Conservation (phyloP, 768 basidiomycete genomes). For the Filobasidium wieringae region DNA sequence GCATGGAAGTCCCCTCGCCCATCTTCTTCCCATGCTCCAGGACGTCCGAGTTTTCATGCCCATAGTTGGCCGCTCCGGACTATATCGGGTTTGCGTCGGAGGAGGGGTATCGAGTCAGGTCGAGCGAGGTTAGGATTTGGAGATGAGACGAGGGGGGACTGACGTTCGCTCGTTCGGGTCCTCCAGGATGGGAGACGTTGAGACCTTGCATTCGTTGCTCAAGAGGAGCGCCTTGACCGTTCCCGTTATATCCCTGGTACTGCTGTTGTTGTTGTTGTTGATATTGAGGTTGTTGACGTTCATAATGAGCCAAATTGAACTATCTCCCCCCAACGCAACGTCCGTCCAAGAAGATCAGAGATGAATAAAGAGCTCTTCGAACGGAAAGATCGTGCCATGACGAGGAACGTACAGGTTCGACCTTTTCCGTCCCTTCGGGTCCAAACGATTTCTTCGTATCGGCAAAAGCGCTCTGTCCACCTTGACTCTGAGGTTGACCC, state of each 20-base stretch:
- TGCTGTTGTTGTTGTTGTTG: neutral
- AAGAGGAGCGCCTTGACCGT: neutral
- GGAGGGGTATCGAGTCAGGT: neutral
- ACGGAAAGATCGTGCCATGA: neutral
- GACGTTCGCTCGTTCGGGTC: neutral
- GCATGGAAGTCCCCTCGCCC: neutral
- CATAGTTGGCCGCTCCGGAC: neutral
- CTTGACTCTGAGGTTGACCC: neutral
- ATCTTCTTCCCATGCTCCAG: neutral
- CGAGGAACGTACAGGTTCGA: slow-evolving; percentile 1
- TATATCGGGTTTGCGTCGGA: neutral
- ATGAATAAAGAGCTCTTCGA: neutral
- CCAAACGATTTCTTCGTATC: neutral
- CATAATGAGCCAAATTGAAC: neutral
- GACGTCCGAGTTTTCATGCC: slow-evolving; percentile 8
- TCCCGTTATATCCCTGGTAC: neutral
- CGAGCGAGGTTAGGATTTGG: neutral
- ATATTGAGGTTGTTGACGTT: slow-evolving; percentile 1
- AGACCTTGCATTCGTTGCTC: neutral
- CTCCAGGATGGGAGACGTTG: neutral
- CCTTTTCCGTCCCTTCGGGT: slow-evolving; percentile 1
- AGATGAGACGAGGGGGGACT: neutral
- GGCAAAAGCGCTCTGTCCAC: neutral
- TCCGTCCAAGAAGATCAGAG: neutral
- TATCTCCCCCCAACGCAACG: neutral